Conservation (phyloP, 495 filamentous ascomycete species). For the Trichoderma reesei region DNA sequence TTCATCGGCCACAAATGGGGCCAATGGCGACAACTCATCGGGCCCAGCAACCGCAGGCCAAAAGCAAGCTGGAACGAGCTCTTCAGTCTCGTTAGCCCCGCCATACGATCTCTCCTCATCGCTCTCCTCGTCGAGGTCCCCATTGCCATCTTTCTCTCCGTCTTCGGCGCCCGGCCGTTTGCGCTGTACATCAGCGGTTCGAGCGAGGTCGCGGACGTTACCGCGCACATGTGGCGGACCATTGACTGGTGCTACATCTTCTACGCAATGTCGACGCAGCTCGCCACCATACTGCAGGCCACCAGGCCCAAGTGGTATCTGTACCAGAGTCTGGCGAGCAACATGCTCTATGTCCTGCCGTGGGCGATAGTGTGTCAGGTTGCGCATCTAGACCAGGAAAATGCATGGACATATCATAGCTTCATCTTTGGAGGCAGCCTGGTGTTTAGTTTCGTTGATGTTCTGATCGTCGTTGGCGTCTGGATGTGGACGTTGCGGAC, state of each 20-base stretch:
- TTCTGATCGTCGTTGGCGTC: slow-evolving; percentile 36
- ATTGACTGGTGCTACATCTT: slow-evolving; percentile 72
- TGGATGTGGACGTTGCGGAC: slow-evolving; percentile 49
- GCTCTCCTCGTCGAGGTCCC: slow-evolving; percentile 51
- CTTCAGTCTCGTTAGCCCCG: slow-evolving; percentile 40
- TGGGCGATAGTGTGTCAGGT: slow-evolving; percentile 57
- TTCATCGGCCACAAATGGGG: slow-evolving; percentile 67
- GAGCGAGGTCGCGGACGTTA: slow-evolving; percentile 47
- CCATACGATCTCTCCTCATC: slow-evolving; percentile 41
- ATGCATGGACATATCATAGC: slow-evolving; percentile 60
- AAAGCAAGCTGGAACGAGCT: slow-evolving; percentile 29
- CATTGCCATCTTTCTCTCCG: slow-evolving; percentile 50
- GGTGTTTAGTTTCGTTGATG: slow-evolving; percentile 54
- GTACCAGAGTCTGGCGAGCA: slow-evolving; percentile 53
- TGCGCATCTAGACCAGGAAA: slow-evolving; percentile 32
- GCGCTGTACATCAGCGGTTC: slow-evolving; percentile 50
- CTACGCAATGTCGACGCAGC: slow-evolving; percentile 55
- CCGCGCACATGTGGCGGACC: slow-evolving; percentile 60
- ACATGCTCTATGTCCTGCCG: slow-evolving; percentile 57
- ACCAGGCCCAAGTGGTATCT: slow-evolving; percentile 60
- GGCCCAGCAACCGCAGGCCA: slow-evolving; percentile 26
- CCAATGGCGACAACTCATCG: slow-evolving; percentile 37
- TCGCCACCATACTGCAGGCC: slow-evolving; percentile 55
- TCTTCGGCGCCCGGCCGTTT: slow-evolving; percentile 48
- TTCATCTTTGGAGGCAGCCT: slow-evolving; percentile 62